Conservation (phyloP, 768 basidiomycete genomes). For the Panus rudis region DNA sequence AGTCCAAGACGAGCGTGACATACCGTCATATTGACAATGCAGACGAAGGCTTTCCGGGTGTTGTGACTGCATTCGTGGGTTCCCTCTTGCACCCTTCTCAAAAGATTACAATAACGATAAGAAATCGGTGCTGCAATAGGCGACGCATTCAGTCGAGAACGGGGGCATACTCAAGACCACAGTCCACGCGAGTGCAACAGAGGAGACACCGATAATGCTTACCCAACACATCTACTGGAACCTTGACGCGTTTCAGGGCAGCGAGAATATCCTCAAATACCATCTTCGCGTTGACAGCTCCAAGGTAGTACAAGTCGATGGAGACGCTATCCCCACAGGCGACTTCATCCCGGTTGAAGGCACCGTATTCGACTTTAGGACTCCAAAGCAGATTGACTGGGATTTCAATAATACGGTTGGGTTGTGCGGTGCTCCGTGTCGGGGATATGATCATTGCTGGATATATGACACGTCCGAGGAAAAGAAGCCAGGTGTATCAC, state of each 20-base stretch:
- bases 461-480: constrained; percentile 35
- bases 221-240: constrained; percentile 55
- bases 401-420: constrained; percentile 18
- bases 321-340: constrained; percentile 34
- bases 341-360: constrained; percentile 19
- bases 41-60: constrained; percentile 38
- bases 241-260: constrained; percentile 44
- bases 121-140: constrained; percentile 21
- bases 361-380: constrained; percentile 37
- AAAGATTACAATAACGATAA: too few species aligned
- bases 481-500: constrained; percentile 26
- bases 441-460: constrained; percentile 45
- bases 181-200: constrained; percentile 39
- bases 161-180: constrained; percentile 36
- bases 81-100: not conserved
- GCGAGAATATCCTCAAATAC: constrained; percentile 24
- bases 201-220: constrained; percentile 52
- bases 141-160: constrained; percentile 40
- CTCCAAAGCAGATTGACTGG: constrained; percentile 20
- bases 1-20: constrained; percentile 40
- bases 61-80: constrained; percentile 26
- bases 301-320: constrained; percentile 32
- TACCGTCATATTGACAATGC: constrained; percentile 46
- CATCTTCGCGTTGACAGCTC: constrained; percentile 19
- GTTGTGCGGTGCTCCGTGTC: constrained; percentile 26